Percentiles rank a stretch among this genome's conserved stretches.
These are phyloP conservation scores for Hypsizygus marmoreus DNA, from an alignment of 768 basidiomycete genomes.

Conservation along the genomic window DNA sequence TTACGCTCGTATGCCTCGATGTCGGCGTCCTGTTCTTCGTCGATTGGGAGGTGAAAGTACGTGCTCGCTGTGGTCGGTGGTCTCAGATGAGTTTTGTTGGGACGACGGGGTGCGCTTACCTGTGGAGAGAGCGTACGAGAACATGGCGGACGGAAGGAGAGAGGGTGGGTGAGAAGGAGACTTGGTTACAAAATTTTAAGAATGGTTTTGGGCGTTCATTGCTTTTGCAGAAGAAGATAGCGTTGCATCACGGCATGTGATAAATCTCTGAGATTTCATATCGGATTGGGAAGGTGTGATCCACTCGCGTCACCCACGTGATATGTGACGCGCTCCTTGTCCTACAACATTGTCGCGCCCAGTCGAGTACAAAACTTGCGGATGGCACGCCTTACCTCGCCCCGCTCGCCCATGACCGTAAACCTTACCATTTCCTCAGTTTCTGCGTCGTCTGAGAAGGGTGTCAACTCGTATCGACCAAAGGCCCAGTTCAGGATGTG, in stretches of 20 bases:
- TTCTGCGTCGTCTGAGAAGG: conserved; percentile 29
- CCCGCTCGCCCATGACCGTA: conserved; percentile 92
- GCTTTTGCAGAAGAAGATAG: conserved; percentile 68
- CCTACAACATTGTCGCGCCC: conserved; percentile 31
- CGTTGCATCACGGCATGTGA: conserved; percentile 56
- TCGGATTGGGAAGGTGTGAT: conserved; percentile 52
- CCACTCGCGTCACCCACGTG: not conserved
- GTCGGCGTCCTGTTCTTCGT: conserved; percentile 54
- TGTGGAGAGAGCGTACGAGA: conserved; percentile 48
- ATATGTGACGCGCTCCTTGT: not conserved
- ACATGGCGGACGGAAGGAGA: conserved; percentile 31
- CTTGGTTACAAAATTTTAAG: conserved; percentile 10
- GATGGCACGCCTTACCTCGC: conserved; percentile 68
- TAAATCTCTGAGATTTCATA: conserved; percentile 12
- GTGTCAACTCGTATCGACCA: conserved; percentile 70
- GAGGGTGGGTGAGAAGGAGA: not conserved
- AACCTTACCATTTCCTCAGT: conserved; percentile 49
- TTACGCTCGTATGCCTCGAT: conserved; percentile 47
- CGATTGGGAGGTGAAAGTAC: conserved; percentile 66
- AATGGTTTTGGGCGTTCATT: conserved; percentile 10
- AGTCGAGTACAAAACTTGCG: conserved; percentile 53
- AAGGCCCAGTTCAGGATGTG: conserved; percentile 93
- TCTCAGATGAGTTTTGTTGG: not conserved
- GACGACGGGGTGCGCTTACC: conserved; percentile 25
- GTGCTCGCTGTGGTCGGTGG: conserved; percentile 46